phyloP scores from a whole-genome alignment of 805 yeast species.

The Kodamaea kaohsiungensis region DNA sequence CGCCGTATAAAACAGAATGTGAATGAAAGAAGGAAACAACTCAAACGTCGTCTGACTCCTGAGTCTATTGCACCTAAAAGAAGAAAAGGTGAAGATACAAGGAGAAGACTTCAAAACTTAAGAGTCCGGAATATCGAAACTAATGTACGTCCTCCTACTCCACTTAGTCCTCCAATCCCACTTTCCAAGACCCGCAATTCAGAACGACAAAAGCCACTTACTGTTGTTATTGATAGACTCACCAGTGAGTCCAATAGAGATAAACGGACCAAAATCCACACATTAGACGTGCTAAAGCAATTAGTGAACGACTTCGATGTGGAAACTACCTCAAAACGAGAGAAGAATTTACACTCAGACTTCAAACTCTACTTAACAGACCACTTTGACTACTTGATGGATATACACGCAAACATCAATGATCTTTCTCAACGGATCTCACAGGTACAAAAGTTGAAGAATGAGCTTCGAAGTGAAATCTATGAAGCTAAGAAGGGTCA shows the following conservation, averaged over 20 bases:
- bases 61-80: background rate
- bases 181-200: constrained; percentile 17
- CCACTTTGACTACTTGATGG: constrained; percentile 32
- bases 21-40: background rate
- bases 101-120: background rate
- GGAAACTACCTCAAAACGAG: background rate
- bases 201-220: constrained; percentile 30
- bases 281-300: constrained; percentile 39
- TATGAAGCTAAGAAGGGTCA: constrained; percentile 32
- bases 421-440: constrained; percentile 31
- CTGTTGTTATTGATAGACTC: constrained; percentile 31
- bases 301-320: constrained; percentile 33
- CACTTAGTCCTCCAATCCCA: constrained; percentile 9
- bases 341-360: constrained; percentile 28
- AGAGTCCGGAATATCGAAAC: background rate
- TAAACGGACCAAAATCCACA: constrained; percentile 29
- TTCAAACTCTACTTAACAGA: constrained; percentile 30
- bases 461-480: constrained; percentile 30
- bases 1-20: constrained; percentile 17
- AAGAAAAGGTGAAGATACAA: background rate
- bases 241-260: constrained; percentile 21
- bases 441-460: constrained; percentile 33
- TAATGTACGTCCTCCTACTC: background rate
- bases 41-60: background rate
- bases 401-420: constrained; percentile 35